Evolutionary conservation across 2,329 filamentous ascomycete species (phyloP).

Genomic region (Fusarium domesticum): DNA sequence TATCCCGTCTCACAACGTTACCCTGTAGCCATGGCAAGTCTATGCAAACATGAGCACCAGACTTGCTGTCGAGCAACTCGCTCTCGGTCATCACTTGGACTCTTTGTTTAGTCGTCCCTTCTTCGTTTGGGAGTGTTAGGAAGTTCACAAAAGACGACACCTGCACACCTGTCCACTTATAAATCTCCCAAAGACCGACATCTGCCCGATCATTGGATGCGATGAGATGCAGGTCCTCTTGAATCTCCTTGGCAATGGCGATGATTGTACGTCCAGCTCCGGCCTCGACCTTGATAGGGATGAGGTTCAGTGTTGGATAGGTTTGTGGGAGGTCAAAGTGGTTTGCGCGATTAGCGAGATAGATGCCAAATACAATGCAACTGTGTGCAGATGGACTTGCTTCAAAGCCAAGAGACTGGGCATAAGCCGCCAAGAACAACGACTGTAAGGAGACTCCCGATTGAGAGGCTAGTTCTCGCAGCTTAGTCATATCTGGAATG

Average conservation of each 20-base stretch:
- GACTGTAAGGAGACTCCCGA: constrained; percentile 67
- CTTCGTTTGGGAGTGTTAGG: constrained; percentile 49
- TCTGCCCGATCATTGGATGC: constrained; percentile 48
- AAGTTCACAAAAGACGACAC: constrained; percentile 82
- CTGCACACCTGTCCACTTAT: constrained; percentile 68
- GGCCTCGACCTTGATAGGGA: constrained; percentile 62
- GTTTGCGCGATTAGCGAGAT: constrained; percentile 72
- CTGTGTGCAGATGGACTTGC: constrained; percentile 30
- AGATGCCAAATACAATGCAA: constrained; percentile 68
- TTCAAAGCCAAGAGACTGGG: constrained; percentile 41
- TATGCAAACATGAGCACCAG: constrained; percentile 2
- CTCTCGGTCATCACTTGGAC: constrained; percentile 10
- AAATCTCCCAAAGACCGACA: constrained; percentile 68
- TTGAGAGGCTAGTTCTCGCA: constrained; percentile 38
- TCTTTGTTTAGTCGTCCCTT: neutral
- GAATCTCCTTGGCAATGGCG: constrained; percentile 58
- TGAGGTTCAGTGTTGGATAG: constrained; percentile 74
- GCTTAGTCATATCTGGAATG: constrained; percentile 36
- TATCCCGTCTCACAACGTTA: constrained; percentile 25
- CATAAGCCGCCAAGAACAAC: constrained; percentile 70
- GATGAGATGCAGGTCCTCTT: constrained; percentile 65
- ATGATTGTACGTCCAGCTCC: constrained; percentile 36
- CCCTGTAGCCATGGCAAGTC: constrained; percentile 11
- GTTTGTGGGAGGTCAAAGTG: constrained; percentile 46
- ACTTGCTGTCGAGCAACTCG: neutral